phyloP scores from a whole-genome alignment of 495 filamentous ascomycete genomes.

The Neurospora terricola region DNA sequence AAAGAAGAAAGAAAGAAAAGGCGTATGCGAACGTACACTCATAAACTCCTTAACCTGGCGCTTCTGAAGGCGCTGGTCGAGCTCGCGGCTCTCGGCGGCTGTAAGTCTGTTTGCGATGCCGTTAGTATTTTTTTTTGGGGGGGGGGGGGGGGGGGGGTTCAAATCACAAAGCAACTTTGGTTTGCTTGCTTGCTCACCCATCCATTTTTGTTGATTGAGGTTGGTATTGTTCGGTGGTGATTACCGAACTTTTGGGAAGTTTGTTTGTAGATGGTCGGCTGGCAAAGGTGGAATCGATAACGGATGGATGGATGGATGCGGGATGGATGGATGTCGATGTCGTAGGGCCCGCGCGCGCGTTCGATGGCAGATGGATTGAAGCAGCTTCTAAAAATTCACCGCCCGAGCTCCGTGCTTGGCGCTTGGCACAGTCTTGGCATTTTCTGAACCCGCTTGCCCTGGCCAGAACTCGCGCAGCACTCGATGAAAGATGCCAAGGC shows the following conservation, averaged over 20 bases:
- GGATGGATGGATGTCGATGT: background rate
- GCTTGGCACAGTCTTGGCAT: background rate
- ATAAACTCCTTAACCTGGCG: slow-evolving; percentile 99
- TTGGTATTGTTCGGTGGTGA: background rate
- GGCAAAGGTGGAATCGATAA: background rate
- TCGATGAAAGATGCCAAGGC: background rate
- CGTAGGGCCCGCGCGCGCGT: background rate
- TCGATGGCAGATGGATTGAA: background rate
- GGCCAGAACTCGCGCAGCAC: background rate
- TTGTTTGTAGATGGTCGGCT: background rate
- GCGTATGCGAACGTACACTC: slow-evolving; percentile 50
- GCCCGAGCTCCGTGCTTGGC: background rate
- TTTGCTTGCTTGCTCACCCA: background rate
- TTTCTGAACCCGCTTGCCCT: background rate
- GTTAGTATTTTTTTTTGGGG: too few relatives aligned
- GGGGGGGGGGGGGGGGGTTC: too few relatives aligned
- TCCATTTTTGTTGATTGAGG: slow-evolving; percentile 1
- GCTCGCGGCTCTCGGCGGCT: slow-evolving; percentile 76
- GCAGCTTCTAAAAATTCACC: background rate
- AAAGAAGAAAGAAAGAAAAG: background rate
- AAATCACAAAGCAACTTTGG: background rate
- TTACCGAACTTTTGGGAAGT: background rate
- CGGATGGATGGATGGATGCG: background rate
- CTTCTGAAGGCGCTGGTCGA: slow-evolving; percentile 83
- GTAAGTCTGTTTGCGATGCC: slow-evolving; percentile 46